Conservation (phyloP, 2,329 filamentous ascomycete genomes). For the Fusarium torulosum region DNA sequence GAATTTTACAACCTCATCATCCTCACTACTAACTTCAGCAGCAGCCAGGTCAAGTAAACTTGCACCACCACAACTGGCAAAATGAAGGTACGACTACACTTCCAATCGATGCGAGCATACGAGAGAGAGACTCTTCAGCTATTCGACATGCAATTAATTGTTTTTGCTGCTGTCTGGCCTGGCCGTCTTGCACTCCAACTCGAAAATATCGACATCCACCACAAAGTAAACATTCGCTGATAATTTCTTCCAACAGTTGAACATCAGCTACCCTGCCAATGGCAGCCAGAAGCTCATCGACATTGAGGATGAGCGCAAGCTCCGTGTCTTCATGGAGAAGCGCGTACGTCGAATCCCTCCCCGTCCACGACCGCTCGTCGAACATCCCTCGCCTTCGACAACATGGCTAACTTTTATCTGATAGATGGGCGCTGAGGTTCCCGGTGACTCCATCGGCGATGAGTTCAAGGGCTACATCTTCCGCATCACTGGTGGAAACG, state of each 20-base stretch:
- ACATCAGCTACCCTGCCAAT: constrained; percentile 93
- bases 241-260: constrained; percentile 61
- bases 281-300: constrained; percentile 99
- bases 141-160: constrained; percentile 5
- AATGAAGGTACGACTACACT: constrained; percentile 59
- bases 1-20: constrained; percentile 52
- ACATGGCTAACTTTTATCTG: constrained; percentile 52
- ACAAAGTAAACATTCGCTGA: constrained; percentile 51
- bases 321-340: constrained; percentile 99
- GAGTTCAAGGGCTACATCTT: constrained; percentile 99
- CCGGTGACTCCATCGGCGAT: constrained; percentile 94
- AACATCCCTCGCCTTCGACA: constrained; percentile 16
- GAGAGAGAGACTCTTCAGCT: background rate
- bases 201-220: background rate
- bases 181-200: background rate
- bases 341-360: constrained; percentile 71
- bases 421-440: constrained; percentile 90
- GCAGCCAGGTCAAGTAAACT: constrained; percentile 59
- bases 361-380: constrained; percentile 29
- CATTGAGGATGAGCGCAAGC: constrained; percentile 99
- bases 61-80: constrained; percentile 62
- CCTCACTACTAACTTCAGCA: constrained; percentile 53
- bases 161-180: background rate
- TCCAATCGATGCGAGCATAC: constrained; percentile 10
- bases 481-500: constrained; percentile 99